Evolutionary conservation across 108 stramenopile species (phyloP).

Genomic region (Pseudonitzschia pungens): DNA sequence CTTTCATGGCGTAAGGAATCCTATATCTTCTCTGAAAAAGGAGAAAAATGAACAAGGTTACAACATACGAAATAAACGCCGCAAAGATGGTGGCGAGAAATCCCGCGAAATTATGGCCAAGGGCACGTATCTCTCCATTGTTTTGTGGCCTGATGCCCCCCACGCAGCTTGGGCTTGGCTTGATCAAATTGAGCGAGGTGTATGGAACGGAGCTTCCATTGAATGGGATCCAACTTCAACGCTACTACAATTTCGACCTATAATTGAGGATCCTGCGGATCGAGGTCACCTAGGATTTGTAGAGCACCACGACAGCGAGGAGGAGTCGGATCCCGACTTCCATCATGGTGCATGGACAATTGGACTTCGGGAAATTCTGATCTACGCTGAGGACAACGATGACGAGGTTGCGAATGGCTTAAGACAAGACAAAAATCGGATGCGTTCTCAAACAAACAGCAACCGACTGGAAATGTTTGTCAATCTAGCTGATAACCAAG

Average conservation of each 20-base stretch:
- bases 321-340: neutral
- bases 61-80: neutral
- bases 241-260: conserved; percentile 12
- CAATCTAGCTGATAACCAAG: conserved; percentile 44
- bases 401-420: conserved; percentile 41
- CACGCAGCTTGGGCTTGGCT: conserved; percentile 49
- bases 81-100: neutral
- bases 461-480: conserved; percentile 24
- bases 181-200: conserved; percentile 37
- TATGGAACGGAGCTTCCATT: conserved; percentile 37
- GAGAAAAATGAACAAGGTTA: neutral
- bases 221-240: conserved; percentile 9
- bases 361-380: conserved; percentile 22
- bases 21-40: too few relatives aligned
- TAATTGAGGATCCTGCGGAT: neutral
- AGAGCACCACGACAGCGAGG: neutral
- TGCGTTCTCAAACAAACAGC: neutral
- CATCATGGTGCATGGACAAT: conserved; percentile 40
- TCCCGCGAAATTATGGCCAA: neutral
- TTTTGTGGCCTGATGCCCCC: conserved; percentile 49
- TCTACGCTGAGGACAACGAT: neutral
- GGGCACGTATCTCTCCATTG: conserved; percentile 22
- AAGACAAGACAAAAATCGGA: conserved; percentile 9
- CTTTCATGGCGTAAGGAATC: conserved; percentile 5
- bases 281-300: conserved; percentile 20